Evolutionary conservation across 495 filamentous ascomycete species (phyloP).

Genomic region (Daldinia childiae): DNA sequence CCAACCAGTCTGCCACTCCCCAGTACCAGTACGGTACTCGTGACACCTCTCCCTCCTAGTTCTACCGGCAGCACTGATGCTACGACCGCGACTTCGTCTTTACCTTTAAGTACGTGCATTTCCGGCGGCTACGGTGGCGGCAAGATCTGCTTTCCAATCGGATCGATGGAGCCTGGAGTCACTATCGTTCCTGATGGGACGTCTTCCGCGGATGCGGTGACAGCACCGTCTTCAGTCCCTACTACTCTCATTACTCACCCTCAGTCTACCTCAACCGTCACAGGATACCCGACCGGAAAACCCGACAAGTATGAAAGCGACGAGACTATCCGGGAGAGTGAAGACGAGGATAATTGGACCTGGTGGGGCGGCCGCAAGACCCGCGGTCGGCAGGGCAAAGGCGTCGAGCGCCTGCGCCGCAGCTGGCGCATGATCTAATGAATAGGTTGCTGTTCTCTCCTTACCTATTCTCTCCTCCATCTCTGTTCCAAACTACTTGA

Average conservation of each 20-base stretch:
- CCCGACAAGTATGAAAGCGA: neutral
- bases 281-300: conserved; percentile 19
- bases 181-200: neutral
- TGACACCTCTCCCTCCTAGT: conserved; percentile 13
- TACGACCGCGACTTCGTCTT: conserved; percentile 22
- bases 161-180: conserved; percentile 1
- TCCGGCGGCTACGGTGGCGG: conserved; percentile 32
- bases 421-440: conserved; percentile 27
- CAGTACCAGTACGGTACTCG: neutral
- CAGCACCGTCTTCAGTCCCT: conserved; percentile 13
- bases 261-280: conserved; percentile 5
- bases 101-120: conserved; percentile 19
- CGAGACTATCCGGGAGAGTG: neutral
- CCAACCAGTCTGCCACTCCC: conserved; percentile 8
- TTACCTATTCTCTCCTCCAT: neutral
- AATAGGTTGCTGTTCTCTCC: neutral
- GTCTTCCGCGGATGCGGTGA: conserved; percentile 22
- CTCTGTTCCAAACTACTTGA: neutral
- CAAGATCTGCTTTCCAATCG: conserved; percentile 27
- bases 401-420: conserved; percentile 21
- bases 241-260: conserved; percentile 26
- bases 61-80: conserved; percentile 28
- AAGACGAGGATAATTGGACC: conserved; percentile 4
- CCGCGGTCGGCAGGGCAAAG: neutral
- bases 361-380: conserved; percentile 19